Percentiles rank a stretch among this genome's conserved stretches.
Conservation (phyloP, 768 basidiomycete species). For the Grammothele lineata region DNA sequence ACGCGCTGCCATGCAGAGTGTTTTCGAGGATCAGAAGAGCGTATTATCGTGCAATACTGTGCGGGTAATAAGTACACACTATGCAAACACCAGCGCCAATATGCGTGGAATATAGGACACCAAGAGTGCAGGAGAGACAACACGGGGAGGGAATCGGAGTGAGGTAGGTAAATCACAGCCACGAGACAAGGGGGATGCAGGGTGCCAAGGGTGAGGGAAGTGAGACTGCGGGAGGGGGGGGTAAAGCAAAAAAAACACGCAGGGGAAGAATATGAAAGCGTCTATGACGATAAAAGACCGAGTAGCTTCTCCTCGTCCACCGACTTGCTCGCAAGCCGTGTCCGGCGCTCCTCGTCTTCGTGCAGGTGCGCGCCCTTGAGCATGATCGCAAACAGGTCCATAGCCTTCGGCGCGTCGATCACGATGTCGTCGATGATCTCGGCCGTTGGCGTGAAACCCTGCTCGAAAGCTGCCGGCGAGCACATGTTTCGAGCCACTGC, state of each 20-base stretch:
- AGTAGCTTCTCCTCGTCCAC: constrained; percentile 57
- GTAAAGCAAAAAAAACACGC: constrained; percentile 5
- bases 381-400: constrained; percentile 69
- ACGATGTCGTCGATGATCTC: constrained; percentile 86
- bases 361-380: constrained; percentile 63
- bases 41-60: constrained; percentile 20
- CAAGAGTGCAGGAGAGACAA: constrained; percentile 14
- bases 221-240: background rate
- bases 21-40: constrained; percentile 8
- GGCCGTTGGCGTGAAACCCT: constrained; percentile 64
- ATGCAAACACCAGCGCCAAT: constrained; percentile 15
- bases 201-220: background rate
- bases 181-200: background rate
- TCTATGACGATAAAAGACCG: constrained; percentile 49
- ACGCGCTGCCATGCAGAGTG: too few relatives aligned
- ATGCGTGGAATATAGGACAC: constrained; percentile 20
- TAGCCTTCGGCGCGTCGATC: constrained; percentile 87
- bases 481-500: constrained; percentile 59
- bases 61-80: constrained; percentile 22
- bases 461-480: constrained; percentile 59
- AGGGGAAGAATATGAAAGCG: background rate
- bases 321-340: constrained; percentile 58
- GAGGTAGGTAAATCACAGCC: constrained; percentile 6
- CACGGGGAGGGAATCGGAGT: constrained; percentile 5
- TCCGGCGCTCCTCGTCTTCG: constrained; percentile 51